Evolutionary conservation across 2,329 filamentous ascomycete genomes (phyloP), one percentile per base, ranked within the genome.

Genomic region (Bertia moriformis): DNA sequence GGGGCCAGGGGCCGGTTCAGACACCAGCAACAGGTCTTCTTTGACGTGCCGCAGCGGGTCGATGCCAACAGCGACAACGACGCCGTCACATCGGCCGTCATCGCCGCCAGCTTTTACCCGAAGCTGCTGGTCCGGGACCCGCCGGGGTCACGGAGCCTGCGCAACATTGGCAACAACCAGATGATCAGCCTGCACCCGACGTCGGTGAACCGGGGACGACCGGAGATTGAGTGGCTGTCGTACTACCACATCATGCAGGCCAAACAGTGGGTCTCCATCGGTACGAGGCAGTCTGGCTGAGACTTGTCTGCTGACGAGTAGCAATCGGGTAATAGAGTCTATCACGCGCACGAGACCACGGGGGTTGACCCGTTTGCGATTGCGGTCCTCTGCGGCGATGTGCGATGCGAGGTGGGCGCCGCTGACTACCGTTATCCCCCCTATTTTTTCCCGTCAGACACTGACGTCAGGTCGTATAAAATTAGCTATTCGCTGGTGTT

Each of bases 201-300:
- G 1, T 93, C 86, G 1, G 84, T 98, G 46, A 96, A 96, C 57
- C 87, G 87, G 52, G 71, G 67, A 4, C 65, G 65, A 42, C 63
- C 67, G 37, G 73, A 77, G 30, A 63, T 87, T 27, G 80, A 78
- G 51, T 96, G 85, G 77, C 63, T 98, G 35, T 91, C 84, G 1
- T 98, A 94, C 57, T 96, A 96, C 61, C 83, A 93, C 55, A 94
- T 96, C 46, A 93, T 96, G 85, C 88, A 95, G 57, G 82, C 83
- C 2, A 87, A 80, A 65, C 62, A 84, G 78, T 70, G 71, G 70
- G 64, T 66, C 55, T 27, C 22, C 22, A 27, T 10, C n/a, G 22
- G n/a, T 10, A 7, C 22, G 22, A n/a, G 22, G n/a, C n/a, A 27
- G 7, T 7, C 22, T 27, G 22, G n/a, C 22, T n/a, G n/a, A 27